Conservation (phyloP, 2,329 filamentous ascomycete species). For the Tolypocladium paradoxum region DNA sequence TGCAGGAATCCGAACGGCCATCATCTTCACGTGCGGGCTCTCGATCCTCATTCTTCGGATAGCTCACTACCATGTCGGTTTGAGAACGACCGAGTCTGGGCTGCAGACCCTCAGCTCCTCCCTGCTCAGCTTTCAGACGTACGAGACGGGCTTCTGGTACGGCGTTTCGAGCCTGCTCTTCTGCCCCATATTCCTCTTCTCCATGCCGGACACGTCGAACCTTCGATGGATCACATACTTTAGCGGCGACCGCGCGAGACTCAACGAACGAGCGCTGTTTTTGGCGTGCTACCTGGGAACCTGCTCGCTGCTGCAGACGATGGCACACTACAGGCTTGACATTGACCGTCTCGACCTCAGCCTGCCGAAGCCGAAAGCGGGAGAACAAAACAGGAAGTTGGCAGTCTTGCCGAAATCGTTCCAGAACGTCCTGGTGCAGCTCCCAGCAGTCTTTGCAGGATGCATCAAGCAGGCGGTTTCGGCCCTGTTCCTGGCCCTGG, state of each 20-base stretch:
- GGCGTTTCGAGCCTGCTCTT: conserved; percentile 68
- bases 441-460: conserved; percentile 28
- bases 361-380: conserved; percentile 12
- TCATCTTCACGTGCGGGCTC: conserved; percentile 68
- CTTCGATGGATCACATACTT: conserved; percentile 65
- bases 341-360: conserved; percentile 51
- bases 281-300: conserved; percentile 59
- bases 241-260: conserved; percentile 57
- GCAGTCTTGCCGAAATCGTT: conserved; percentile 18
- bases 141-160: conserved; percentile 69
- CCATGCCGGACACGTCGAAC: conserved; percentile 45
- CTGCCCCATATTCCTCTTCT: conserved; percentile 71
- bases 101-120: conserved; percentile 52
- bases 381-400: conserved; percentile 10
- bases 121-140: conserved; percentile 46
- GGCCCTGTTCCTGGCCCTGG: conserved; percentile 32
- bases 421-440: conserved; percentile 23
- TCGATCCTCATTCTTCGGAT: conserved; percentile 78
- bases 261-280: conserved; percentile 84
- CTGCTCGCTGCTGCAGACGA: conserved; percentile 59
- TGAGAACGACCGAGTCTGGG: conserved; percentile 59
- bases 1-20: conserved; percentile 60
- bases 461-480: conserved; percentile 28
- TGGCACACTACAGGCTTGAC: conserved; percentile 60
- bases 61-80: conserved; percentile 66